A percentile compares a stretch with the other conserved stretches of the same genome.
phyloP scores from a whole-genome alignment of 257 asterid genomes.

The Catharanthus roseus region DNA sequence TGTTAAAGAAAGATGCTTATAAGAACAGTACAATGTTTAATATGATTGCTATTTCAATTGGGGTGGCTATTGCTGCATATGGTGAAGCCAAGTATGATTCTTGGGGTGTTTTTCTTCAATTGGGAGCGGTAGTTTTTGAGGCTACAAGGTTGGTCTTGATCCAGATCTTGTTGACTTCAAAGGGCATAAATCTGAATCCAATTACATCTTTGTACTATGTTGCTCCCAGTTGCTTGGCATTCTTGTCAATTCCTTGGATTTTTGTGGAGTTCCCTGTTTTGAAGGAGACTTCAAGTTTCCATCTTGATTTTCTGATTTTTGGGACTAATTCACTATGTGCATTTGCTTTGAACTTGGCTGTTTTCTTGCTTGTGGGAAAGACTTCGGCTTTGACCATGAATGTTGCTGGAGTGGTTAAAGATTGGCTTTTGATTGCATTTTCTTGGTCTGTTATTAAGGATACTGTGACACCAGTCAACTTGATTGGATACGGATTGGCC shows the following conservation, averaged over 20 bases:
- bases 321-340: conserved; percentile 72
- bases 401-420: conserved; percentile 72
- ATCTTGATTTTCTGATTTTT: conserved; percentile 45
- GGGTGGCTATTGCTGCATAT: conserved; percentile 73
- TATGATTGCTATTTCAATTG: conserved; percentile 63
- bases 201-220: conserved; percentile 69
- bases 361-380: conserved; percentile 66
- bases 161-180: conserved; percentile 61
- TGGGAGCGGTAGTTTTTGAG: conserved; percentile 61
- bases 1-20: conserved; percentile 44
- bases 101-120: conserved; percentile 63
- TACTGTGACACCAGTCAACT: conserved; percentile 28
- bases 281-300: conserved; percentile 25
- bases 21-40: conserved; percentile 45
- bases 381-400: conserved; percentile 85
- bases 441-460: conserved; percentile 90
- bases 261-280: conserved; percentile 53
- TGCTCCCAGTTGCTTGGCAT: conserved; percentile 57
- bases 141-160: conserved; percentile 71
- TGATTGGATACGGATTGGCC: conserved; percentile 61
- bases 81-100: conserved; percentile 75
- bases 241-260: conserved; percentile 59
- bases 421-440: conserved; percentile 72
- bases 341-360: conserved; percentile 68
- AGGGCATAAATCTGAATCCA: conserved; percentile 60